Percentiles rank a stretch among this genome's conserved stretches.
phyloP scores from a whole-genome alignment of 768 basidiomycete genomes.

The Filobasidium floriforme region DNA sequence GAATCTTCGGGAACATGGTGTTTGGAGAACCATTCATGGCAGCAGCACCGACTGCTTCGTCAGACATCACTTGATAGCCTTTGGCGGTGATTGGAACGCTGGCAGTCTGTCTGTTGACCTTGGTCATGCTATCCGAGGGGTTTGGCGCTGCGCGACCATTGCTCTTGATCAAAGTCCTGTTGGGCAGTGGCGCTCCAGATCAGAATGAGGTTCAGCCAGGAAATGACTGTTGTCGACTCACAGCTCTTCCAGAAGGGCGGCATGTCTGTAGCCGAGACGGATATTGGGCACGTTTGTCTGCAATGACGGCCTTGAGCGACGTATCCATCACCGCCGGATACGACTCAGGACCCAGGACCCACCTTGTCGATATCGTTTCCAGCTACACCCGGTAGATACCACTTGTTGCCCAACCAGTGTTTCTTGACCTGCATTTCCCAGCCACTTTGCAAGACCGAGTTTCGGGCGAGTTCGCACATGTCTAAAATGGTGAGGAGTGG shows the following conservation, averaged over 20 bases:
- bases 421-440: constrained; percentile 98
- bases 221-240: constrained; percentile 19
- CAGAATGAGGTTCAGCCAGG: background rate
- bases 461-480: constrained; percentile 93
- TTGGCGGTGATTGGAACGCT: constrained; percentile 11
- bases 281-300: constrained; percentile 97
- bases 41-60: constrained; percentile 36
- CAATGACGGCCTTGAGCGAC: background rate
- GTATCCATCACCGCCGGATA: background rate
- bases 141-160: constrained; percentile 19
- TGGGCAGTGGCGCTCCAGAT: background rate
- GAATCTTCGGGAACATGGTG: constrained; percentile 23
- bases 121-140: constrained; percentile 8
- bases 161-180: constrained; percentile 21
- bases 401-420: constrained; percentile 66
- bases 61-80: constrained; percentile 7
- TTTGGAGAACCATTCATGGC: constrained; percentile 31
- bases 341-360: constrained; percentile 16
- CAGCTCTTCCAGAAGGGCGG: constrained; percentile 79
- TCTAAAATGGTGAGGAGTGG: constrained; percentile 27
- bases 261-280: constrained; percentile 80
- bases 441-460: constrained; percentile 91
- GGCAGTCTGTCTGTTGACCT: constrained; percentile 12
- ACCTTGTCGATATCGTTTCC: constrained; percentile 97
- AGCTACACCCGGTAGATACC: constrained; percentile 84